Base-by-base conservation (phyloP, 768 basidiomycete species). In the Boletus subparvulus region DNA sequence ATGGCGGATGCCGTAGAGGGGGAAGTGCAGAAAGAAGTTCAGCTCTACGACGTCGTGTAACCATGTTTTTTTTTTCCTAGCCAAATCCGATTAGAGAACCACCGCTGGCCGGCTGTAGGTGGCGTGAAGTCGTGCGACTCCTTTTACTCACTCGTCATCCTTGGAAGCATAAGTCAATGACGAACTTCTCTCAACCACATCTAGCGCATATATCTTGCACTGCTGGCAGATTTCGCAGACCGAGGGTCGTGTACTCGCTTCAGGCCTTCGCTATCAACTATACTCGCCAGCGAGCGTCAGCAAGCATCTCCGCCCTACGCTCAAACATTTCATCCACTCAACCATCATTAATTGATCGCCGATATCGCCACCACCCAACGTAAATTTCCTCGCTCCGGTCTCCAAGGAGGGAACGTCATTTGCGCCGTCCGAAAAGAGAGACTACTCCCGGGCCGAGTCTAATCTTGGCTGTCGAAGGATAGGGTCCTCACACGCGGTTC, bases 1-100 rank as follows among this genome's bases (percentile, higher is more conserved):
- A 76, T 90, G 78, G 84, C 83, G 16, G 79, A 79, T 33, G 85
- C 79, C 1, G 83, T 88, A 1, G 78, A 80, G 49, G 62, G 66
- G 51, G 82, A 81, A 53, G 42, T 50, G n/a, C 47, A 24, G 40
- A 35, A 41, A 19, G 35, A 41, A 49, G 48, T 7, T 32, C 28
- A 16, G 37, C 26, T 14, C 41, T 30, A 30, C n/a, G 5, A 19
- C 19, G 30, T 53, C 45, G 16, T 52, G 56, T 58, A 50, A 55
- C 40, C 44, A 14, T 26, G 9, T 10, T 41, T 5, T 5, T 45
- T n/a, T 21, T 36, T 21, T 45, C 11, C 40, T 47, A 26, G 14
- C 47, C 26, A 41, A 35, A 36, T 44, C 19, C 14, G 32, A 54
- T 26, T n/a, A n/a, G n/a, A n/a, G n/a, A n/a, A n/a, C n/a, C n/a